Percentiles rank a stretch among this genome's conserved stretches.
phyloP scores from a whole-genome alignment of 208 protist species.

The Crithidia mellificae region DNA sequence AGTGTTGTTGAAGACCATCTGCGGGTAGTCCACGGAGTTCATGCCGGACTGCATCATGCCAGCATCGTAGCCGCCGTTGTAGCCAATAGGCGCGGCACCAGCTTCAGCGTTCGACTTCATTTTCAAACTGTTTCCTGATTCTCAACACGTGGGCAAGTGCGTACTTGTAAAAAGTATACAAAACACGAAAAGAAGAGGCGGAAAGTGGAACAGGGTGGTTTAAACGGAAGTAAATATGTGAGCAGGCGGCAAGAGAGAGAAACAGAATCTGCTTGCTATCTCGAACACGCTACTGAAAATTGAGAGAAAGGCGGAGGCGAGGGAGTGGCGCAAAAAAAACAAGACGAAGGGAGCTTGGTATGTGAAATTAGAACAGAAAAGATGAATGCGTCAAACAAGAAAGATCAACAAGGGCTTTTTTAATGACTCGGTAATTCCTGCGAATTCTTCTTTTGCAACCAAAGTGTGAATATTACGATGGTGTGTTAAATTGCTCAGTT shows the following conservation, averaged over 20 bases:
- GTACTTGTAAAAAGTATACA: background rate
- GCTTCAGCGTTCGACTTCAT: conserved; percentile 33
- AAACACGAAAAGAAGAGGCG: background rate
- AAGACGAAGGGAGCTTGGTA: conserved; percentile 4
- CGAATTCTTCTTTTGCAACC: background rate
- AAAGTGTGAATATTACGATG: too few species aligned
- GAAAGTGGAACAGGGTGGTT: too few species aligned
- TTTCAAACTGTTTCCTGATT: background rate
- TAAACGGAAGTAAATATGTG: too few species aligned
- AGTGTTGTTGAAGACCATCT: conserved; percentile 48
- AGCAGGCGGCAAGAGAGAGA: background rate
- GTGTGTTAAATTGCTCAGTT: too few species aligned
- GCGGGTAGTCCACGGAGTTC: conserved; percentile 31
- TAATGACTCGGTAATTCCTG: too few species aligned
- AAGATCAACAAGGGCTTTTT: too few species aligned
- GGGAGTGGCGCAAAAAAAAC: too few species aligned
- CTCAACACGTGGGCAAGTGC: too few species aligned
- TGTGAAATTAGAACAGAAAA: conserved; percentile 3
- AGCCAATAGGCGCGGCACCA: conserved; percentile 16
- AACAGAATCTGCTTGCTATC: too few species aligned
- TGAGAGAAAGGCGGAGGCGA: too few species aligned
- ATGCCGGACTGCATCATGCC: conserved; percentile 32
- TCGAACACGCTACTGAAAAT: too few species aligned
- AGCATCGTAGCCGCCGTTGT: conserved; percentile 32
- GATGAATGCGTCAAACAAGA: too few species aligned